These are phyloP conservation scores for Solanum ossicruentum DNA, from an alignment of 257 asterid species.

Conservation along the genomic window DNA sequence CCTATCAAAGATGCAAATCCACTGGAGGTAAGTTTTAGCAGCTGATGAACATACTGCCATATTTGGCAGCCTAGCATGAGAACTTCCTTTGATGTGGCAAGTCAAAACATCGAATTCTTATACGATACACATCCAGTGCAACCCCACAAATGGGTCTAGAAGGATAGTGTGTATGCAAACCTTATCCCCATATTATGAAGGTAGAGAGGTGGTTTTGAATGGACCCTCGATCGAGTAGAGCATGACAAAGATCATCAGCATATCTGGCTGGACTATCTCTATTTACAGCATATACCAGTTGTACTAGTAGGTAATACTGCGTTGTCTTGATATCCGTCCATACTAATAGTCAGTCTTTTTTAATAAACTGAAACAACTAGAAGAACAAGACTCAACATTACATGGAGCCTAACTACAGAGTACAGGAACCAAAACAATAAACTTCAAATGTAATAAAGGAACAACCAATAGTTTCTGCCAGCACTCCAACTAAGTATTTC, in stretches of 20 bases:
- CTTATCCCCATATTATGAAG: background rate
- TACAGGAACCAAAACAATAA: background rate
- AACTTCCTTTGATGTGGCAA: background rate
- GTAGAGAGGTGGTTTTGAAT: background rate
- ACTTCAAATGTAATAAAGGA: background rate
- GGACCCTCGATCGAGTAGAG: background rate
- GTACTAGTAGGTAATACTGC: background rate
- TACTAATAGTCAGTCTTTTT: background rate
- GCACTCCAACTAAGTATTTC: background rate
- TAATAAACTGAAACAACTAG: no score
- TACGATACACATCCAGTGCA: background rate
- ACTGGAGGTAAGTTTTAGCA: background rate
- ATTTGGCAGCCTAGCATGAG: background rate
- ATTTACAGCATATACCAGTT: slow-evolving; percentile 14
- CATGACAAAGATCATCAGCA: background rate
- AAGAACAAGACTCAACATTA: background rate
- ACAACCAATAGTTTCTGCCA: background rate
- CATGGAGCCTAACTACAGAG: background rate
- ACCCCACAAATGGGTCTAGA: background rate
- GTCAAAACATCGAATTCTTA: background rate
- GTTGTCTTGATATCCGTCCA: background rate
- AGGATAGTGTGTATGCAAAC: background rate
- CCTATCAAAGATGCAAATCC: background rate
- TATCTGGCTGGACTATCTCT: slow-evolving; percentile 9
- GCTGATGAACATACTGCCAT: background rate